phyloP scores from a whole-genome alignment of 371 early-diverging fungal genomes.

The Rhizopus microsporus region DNA sequence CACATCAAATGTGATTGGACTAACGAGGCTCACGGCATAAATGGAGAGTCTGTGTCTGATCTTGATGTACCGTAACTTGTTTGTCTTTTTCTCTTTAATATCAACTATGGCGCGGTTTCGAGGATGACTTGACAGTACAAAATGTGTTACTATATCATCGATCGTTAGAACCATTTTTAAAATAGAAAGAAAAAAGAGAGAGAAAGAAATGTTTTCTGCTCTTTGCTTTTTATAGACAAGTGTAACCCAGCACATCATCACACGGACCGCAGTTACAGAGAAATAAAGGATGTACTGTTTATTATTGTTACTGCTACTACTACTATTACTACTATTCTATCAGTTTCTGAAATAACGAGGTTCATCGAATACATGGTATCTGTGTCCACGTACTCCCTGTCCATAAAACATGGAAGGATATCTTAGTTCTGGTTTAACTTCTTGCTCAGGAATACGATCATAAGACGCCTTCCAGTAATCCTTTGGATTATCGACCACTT shows the following conservation, averaged over 20 bases:
- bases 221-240: background rate
- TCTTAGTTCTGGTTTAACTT: slow-evolving; percentile 55
- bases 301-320: slow-evolving; percentile 4
- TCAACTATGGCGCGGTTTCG: slow-evolving; percentile 43
- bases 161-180: slow-evolving; percentile 26
- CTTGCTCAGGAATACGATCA: slow-evolving; percentile 51
- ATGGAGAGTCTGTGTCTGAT: slow-evolving; percentile 44
- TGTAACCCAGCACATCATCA: slow-evolving; percentile 4
- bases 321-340: slow-evolving; percentile 10
- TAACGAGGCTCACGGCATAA: slow-evolving; percentile 47
- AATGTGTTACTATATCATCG: slow-evolving; percentile 37
- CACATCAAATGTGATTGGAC: slow-evolving; percentile 43
- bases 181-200: slow-evolving; percentile 10
- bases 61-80: slow-evolving; percentile 40
- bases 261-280: slow-evolving; percentile 3
- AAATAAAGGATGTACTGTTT: background rate
- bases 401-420: slow-evolving; percentile 75
- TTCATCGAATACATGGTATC: slow-evolving; percentile 79
- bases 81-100: slow-evolving; percentile 38
- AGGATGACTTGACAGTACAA: slow-evolving; percentile 37
- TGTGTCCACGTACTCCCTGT: slow-evolving; percentile 71
- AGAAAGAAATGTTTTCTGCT: slow-evolving; percentile 2
- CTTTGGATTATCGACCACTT: slow-evolving; percentile 57
- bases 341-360: slow-evolving; percentile 64
- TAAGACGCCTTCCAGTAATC: slow-evolving; percentile 62